Conservation (phyloP, 805 yeast genomes). For the Sugiyamaella valdiviana region DNA sequence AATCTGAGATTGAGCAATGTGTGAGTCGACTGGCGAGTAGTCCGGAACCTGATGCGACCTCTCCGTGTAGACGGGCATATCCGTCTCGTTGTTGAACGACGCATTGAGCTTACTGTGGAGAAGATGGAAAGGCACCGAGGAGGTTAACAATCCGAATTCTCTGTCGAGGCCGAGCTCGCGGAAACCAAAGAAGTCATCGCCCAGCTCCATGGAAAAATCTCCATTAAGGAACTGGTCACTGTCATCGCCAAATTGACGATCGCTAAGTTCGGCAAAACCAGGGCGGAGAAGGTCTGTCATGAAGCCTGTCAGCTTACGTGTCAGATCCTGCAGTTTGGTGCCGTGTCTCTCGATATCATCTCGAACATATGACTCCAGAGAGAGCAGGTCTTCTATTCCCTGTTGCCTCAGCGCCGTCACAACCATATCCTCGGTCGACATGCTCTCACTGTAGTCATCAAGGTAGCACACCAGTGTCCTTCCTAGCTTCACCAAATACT, state of each 20-base stretch:
- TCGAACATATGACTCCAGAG: slow-evolving; percentile 63
- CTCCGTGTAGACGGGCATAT: slow-evolving; percentile 33
- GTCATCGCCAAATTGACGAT: slow-evolving; percentile 76
- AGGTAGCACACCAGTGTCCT: slow-evolving; percentile 61
- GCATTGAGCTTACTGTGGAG: slow-evolving; percentile 64
- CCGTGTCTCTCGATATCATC: slow-evolving; percentile 68
- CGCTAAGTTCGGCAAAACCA: slow-evolving; percentile 55
- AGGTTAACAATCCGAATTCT: slow-evolving; percentile 77
- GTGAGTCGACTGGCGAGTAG: slow-evolving; percentile 47
- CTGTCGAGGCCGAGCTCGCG: slow-evolving; percentile 87
- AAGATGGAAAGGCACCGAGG: slow-evolving; percentile 84
- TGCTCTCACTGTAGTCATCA: slow-evolving; percentile 23
- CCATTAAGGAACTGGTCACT: slow-evolving; percentile 94
- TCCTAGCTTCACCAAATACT: slow-evolving; percentile 67
- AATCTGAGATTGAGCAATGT: slow-evolving; percentile 47
- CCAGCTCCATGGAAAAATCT: slow-evolving; percentile 86
- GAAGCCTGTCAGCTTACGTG: slow-evolving; percentile 58
- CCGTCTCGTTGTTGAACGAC: slow-evolving; percentile 47
- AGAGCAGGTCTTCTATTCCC: slow-evolving; percentile 70
- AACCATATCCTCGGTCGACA: slow-evolving; percentile 43
- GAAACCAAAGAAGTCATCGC: slow-evolving; percentile 98
- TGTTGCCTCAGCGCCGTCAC: slow-evolving; percentile 68
- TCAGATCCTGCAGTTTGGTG: slow-evolving; percentile 61
- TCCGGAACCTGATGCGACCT: slow-evolving; percentile 41
- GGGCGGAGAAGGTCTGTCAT: slow-evolving; percentile 82